A percentile compares a stretch with the other conserved stretches of the same genome.
These are phyloP conservation scores for Penicillium atrosanguineum DNA, from an alignment of 495 filamentous ascomycete genomes.

Conservation along the genomic window DNA sequence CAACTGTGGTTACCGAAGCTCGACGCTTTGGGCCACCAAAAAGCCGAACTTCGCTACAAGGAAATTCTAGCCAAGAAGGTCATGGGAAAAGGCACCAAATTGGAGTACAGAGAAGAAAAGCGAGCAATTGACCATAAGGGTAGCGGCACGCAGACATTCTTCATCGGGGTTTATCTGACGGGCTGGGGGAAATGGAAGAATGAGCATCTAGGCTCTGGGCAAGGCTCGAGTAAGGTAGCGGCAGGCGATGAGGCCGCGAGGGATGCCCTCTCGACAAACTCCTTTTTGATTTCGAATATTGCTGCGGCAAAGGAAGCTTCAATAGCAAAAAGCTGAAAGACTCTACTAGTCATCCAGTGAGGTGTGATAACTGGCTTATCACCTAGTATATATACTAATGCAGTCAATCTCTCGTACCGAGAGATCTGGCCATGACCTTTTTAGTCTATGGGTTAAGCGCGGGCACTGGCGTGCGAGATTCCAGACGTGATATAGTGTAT, in stretches of 20 bases:
- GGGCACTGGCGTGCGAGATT: too few relatives aligned
- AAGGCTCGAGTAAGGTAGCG: conserved; percentile 66
- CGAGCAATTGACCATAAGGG: conserved; percentile 52
- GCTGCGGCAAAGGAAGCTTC: conserved; percentile 47
- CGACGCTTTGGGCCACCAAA: conserved; percentile 36
- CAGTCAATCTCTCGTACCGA: too few relatives aligned
- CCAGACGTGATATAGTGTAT: too few relatives aligned
- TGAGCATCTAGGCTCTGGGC: conserved; percentile 63
- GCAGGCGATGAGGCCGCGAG: conserved; percentile 71
- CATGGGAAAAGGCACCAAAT: conserved; percentile 55
- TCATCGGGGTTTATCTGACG: conserved; percentile 67
- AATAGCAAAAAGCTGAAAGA: conserved; percentile 4
- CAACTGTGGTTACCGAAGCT: conserved; percentile 61
- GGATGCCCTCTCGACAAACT: conserved; percentile 56
- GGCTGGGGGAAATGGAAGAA: conserved; percentile 66
- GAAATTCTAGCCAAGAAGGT: conserved; percentile 56
- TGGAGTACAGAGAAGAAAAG: conserved; percentile 62
- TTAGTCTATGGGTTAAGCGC: too few relatives aligned
- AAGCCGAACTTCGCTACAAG: conserved; percentile 42
- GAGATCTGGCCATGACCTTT: too few relatives aligned
- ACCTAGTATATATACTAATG: too few relatives aligned
- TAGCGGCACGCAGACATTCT: conserved; percentile 55
- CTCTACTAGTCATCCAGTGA: not conserved
- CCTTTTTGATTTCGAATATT: conserved; percentile 55
- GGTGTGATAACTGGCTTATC: too few relatives aligned